These are phyloP conservation scores for Chlorella ohadii DNA, from an alignment of 139 green algal species.

Conservation along the genomic window DNA sequence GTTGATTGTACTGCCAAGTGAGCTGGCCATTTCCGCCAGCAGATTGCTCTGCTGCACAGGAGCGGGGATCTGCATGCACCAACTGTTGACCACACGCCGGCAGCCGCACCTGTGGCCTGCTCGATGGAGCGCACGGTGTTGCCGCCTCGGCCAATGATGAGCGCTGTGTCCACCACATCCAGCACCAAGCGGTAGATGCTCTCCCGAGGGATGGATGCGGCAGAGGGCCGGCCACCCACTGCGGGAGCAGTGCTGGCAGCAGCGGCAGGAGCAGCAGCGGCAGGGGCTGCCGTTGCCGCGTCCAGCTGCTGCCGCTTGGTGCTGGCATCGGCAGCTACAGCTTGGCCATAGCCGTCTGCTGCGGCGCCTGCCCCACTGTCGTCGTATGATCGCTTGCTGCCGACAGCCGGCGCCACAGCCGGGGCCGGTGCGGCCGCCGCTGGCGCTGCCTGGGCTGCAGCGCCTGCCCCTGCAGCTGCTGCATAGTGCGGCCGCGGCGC, in stretches of 20 bases:
- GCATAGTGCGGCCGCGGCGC: no score
- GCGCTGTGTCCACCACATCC: constrained; percentile 1
- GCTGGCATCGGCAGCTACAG: no score
- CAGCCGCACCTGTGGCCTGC: neutral
- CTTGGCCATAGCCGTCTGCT: neutral
- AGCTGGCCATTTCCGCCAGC: no score
- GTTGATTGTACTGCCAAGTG: no score
- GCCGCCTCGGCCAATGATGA: constrained; percentile 27
- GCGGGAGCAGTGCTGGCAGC: neutral
- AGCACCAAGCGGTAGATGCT: constrained; percentile 9
- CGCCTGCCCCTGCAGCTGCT: neutral
- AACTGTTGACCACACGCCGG: no score
- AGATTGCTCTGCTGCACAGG: no score
- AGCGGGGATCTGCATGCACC: no score
- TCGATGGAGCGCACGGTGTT: constrained; percentile 29
- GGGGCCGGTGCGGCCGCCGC: neutral
- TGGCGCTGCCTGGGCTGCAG: neutral
- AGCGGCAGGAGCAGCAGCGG: neutral
- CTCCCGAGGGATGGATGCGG: constrained; percentile 4
- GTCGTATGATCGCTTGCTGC: constrained; percentile 4
- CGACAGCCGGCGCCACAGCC: neutral
- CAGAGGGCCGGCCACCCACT: neutral
- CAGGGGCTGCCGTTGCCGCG: neutral
- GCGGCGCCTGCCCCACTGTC: neutral
- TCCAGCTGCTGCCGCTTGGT: constrained; percentile 22